A percentile compares a stretch with the other conserved stretches of the same genome.
These are phyloP conservation scores for Inonotus hispidus DNA, from an alignment of 1,284 basidiomycete genomes.

Conservation along the genomic window DNA sequence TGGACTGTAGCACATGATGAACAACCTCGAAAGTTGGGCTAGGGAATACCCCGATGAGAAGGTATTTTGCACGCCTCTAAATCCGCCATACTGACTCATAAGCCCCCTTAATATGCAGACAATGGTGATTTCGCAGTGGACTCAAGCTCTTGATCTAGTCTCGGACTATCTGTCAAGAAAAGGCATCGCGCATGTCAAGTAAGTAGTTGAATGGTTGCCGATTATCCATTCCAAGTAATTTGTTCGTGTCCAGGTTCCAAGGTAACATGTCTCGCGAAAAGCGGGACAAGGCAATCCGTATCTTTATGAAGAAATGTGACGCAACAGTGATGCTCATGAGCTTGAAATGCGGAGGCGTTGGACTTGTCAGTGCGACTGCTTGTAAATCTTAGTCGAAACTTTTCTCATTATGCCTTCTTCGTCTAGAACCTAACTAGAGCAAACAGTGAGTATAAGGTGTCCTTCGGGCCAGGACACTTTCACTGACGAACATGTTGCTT, in stretches of 20 bases:
- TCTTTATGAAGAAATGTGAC: conserved; percentile 53
- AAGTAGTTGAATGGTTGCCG: conserved; percentile 15
- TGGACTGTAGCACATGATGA: conserved; percentile 47
- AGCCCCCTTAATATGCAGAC: conserved; percentile 30
- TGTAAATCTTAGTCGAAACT: background rate
- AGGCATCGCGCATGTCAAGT: conserved; percentile 49
- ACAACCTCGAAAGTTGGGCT: conserved; percentile 34
- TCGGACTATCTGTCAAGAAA: conserved; percentile 49
- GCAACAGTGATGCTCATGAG: conserved; percentile 53
- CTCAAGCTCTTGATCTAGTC: conserved; percentile 46
- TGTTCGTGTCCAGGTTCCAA: conserved; percentile 38
- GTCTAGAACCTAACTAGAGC: conserved; percentile 48
- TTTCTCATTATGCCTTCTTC: conserved; percentile 8
- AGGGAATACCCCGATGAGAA: conserved; percentile 51
- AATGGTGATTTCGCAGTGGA: conserved; percentile 60
- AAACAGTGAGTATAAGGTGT: conserved; percentile 37
- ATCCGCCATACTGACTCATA: conserved; percentile 7
- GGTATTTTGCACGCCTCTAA: conserved; percentile 27
- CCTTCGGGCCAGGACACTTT: conserved; percentile 10
- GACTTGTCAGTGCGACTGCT: conserved; percentile 17
- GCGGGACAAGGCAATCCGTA: conserved; percentile 45
- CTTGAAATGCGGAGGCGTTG: conserved; percentile 50
- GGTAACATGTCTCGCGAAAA: conserved; percentile 50
- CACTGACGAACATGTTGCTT: background rate
- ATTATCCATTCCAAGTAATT: background rate